A percentile compares a stretch with the other conserved stretches of the same genome.
Evolutionary conservation across 2,329 filamentous ascomycete genomes (phyloP).

Genomic region (Xylariales sp.): DNA sequence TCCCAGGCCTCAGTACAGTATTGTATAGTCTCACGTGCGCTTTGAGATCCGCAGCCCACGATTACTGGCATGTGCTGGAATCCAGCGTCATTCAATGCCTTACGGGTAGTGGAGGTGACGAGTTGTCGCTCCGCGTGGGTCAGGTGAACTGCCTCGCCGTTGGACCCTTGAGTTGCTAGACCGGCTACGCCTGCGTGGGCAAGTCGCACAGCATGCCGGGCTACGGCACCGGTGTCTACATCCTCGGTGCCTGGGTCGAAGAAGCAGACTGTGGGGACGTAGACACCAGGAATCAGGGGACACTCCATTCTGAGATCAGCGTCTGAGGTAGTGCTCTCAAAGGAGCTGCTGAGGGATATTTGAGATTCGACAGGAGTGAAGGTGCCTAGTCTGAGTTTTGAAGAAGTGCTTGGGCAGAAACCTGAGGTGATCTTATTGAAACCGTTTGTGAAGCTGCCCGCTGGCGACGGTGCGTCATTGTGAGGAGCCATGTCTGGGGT

Average conservation of each 20-base stretch:
- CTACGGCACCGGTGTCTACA: conserved; percentile 58
- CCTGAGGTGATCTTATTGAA: conserved; percentile 20
- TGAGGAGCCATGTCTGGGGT: conserved; percentile 33
- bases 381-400: conserved; percentile 6
- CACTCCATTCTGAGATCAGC: conserved; percentile 25
- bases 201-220: conserved; percentile 61
- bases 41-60: conserved; percentile 70
- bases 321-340: conserved; percentile 24
- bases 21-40: conserved; percentile 66
- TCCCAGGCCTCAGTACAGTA: conserved; percentile 64
- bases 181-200: conserved; percentile 69
- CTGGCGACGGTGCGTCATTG: conserved; percentile 30
- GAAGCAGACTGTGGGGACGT: conserved; percentile 71
- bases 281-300: conserved; percentile 51
- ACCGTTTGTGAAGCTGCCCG: conserved; percentile 27
- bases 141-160: conserved; percentile 78
- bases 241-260: conserved; percentile 63
- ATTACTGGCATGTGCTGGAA: conserved; percentile 65
- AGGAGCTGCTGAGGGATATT: conserved; percentile 21
- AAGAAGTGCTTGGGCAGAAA: conserved; percentile 18
- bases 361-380: conserved; percentile 15
- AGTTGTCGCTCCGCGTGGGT: conserved; percentile 64
- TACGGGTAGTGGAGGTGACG: conserved; percentile 65
- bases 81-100: conserved; percentile 62
- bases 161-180: conserved; percentile 73